These are phyloP conservation scores for Rhizopogon salebrosus DNA, from an alignment of 768 basidiomycete genomes.

Conservation along the genomic window DNA sequence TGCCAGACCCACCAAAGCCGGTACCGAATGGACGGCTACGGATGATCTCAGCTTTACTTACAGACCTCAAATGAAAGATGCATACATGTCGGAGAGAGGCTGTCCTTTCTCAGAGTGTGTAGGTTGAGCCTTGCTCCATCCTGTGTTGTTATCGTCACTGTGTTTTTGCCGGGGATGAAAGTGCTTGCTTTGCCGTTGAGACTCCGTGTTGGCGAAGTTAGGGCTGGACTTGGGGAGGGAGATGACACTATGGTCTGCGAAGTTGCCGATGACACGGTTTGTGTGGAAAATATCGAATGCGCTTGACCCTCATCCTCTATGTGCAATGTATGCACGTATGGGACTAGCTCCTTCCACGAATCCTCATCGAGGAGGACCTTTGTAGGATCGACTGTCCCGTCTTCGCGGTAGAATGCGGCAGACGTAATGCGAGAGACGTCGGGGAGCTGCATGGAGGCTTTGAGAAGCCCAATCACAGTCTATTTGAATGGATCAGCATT, in stretches of 20 bases:
- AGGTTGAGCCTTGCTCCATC: slow-evolving; percentile 14
- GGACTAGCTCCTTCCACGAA: slow-evolving; percentile 27
- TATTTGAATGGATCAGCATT: neutral
- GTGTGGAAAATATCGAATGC: slow-evolving; percentile 1
- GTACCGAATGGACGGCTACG: neutral
- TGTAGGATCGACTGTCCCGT: slow-evolving; percentile 21
- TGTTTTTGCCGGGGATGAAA: slow-evolving; percentile 15
- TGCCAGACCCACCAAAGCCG: neutral
- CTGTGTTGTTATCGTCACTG: slow-evolving; percentile 17
- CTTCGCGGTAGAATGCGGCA: slow-evolving; percentile 26
- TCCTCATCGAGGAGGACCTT: slow-evolving; percentile 24
- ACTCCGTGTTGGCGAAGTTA: slow-evolving; percentile 3
- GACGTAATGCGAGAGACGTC: slow-evolving; percentile 15
- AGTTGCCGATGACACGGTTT: slow-evolving; percentile 5
- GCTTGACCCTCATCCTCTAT: slow-evolving; percentile 23
- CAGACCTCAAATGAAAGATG: neutral
- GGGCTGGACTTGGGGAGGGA: neutral
- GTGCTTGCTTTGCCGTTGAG: slow-evolving; percentile 21
- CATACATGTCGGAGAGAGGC: slow-evolving; percentile 21
- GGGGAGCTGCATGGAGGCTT: slow-evolving; percentile 14
- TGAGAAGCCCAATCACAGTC: slow-evolving; percentile 23
- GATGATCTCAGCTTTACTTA: neutral
- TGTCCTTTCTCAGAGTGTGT: slow-evolving; percentile 11
- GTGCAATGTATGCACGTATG: slow-evolving; percentile 26
- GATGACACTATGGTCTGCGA: neutral